Base-by-base conservation (phyloP, 2,329 filamentous ascomycete genomes). In the Alternaria longipes region DNA sequence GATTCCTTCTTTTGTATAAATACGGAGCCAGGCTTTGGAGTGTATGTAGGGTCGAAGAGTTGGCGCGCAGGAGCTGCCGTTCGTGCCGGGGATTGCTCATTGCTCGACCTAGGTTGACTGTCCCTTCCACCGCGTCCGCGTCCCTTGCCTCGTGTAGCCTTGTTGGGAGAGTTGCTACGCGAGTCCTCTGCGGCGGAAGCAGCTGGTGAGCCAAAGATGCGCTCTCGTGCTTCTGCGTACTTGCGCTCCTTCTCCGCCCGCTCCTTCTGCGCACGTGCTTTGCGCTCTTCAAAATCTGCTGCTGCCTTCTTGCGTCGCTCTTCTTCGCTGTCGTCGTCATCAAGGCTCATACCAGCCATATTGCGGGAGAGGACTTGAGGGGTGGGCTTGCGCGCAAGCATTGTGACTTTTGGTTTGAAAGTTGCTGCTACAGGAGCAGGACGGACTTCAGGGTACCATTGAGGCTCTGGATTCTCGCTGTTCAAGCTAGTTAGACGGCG, bases 221-320 rank as follows among this genome's bases (percentile, higher is more conserved):
- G 91, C 70, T 94, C 92, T 30, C 94, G 86, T 6, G 90, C 92
- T 81, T 97, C 93, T 63, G 96, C 91, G 76, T 97, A 97, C 62
- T 91, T 91, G 58, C 89, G 89, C 81, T 97, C 91, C 82, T 95
- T 97, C 81, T 97, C 93, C 74, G 96, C 93, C 9, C 89, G 87
- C 70, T 97, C 92, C 50, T 87, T 85, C 75, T 93, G 88, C 54
- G 94, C 91, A 73, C 91, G 91, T 24, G 89, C 87, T 63, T 91
- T 89, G 34, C 93, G 86, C 81, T 97, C 91, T 70, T 94, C 91
- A 4, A 90, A 86, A 0, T 88, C 91, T 44, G 88, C 86, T 68
- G 89, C 88, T 20, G 85, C 82, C 64, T 87, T 86, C 74, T 87
- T 88, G 55, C 82, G 80, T 50, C 82, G 79, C 56, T 88, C 86